These are phyloP conservation scores for Beauveria varroae DNA, from an alignment of 2,329 filamentous ascomycete genomes.

Conservation along the genomic window DNA sequence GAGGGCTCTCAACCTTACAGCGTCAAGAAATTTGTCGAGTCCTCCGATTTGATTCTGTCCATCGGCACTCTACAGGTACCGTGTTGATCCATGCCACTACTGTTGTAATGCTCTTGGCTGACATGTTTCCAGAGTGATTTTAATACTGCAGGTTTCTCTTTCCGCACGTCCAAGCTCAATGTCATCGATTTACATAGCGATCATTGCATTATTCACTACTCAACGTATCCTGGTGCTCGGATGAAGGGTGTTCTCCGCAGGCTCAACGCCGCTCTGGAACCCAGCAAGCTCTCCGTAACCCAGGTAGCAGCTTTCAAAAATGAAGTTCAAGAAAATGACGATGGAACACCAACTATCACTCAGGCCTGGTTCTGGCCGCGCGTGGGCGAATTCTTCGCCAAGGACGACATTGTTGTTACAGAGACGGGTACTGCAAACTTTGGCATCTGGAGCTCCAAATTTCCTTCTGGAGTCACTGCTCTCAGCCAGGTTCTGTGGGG, in stretches of 20 bases:
- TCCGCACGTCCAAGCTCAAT: constrained; percentile 66
- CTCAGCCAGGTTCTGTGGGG: constrained; percentile 74
- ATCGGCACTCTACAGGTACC: constrained; percentile 54
- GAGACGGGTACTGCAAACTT: constrained; percentile 87
- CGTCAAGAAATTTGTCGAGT: constrained; percentile 57
- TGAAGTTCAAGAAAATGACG: constrained; percentile 33
- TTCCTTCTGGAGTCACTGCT: constrained; percentile 69
- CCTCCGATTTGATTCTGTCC: constrained; percentile 61
- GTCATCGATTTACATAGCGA: constrained; percentile 77
- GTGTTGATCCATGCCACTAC: not conserved
- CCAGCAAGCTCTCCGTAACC: constrained; percentile 48
- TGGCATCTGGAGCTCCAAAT: constrained; percentile 78
- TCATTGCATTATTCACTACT: constrained; percentile 66
- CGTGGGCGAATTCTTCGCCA: constrained; percentile 62
- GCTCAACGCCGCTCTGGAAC: constrained; percentile 52
- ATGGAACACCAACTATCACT: constrained; percentile 43
- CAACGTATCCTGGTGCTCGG: constrained; percentile 67
- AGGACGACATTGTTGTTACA: constrained; percentile 72
- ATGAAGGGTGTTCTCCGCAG: constrained; percentile 74
- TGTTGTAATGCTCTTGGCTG: not conserved
- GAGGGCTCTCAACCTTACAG: constrained; percentile 58
- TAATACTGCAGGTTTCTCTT: constrained; percentile 77
- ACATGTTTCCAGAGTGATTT: constrained; percentile 54
- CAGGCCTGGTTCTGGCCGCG: constrained; percentile 74
- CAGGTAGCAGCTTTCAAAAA: constrained; percentile 48